Percentiles rank a stretch among this genome's conserved stretches.
phyloP scores from a whole-genome alignment of 1,139 yeast genomes.

The Geotrichum carabidarum region DNA sequence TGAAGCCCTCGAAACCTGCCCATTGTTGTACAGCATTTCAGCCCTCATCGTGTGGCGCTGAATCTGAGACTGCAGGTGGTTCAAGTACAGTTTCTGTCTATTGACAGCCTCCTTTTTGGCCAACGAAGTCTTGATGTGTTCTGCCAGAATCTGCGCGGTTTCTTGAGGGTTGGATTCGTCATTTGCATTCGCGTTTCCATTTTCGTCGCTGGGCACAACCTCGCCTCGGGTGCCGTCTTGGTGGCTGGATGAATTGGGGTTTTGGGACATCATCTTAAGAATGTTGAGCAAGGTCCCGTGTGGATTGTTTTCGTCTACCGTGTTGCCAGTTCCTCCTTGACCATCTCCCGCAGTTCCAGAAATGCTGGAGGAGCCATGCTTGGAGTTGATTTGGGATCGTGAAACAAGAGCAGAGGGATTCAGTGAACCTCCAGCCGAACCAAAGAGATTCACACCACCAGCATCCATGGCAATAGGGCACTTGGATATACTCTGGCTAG shows the following conservation, averaged over 20 bases:
- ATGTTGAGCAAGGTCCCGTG: constrained; percentile 19
- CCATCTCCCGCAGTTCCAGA: not conserved
- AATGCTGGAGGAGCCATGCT: not conserved
- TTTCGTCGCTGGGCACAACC: not conserved
- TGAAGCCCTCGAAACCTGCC: constrained; percentile 19
- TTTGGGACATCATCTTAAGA: constrained; percentile 19
- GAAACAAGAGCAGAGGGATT: constrained; percentile 10
- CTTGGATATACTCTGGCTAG: constrained; percentile 6
- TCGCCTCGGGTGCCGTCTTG: not conserved
- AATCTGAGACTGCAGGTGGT: constrained; percentile 19
- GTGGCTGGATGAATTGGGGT: constrained; percentile 1
- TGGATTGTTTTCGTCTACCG: constrained; percentile 16
- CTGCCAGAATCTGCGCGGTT: constrained; percentile 19
- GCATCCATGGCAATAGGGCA: constrained; percentile 14
- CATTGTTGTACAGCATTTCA: constrained; percentile 19
- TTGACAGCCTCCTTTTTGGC: constrained; percentile 20
- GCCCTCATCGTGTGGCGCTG: constrained; percentile 20
- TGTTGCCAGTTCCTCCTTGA: not conserved
- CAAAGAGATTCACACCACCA: constrained; percentile 8
- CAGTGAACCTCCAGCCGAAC: constrained; percentile 11
- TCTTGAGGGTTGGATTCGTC: constrained; percentile 15
- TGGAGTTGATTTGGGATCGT: constrained; percentile 8
- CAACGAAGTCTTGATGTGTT: constrained; percentile 19
- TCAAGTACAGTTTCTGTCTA: constrained; percentile 15
- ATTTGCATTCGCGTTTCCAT: not conserved